Conservation (phyloP, 495 filamentous ascomycete genomes). For the Penicillium samsonianum region DNA sequence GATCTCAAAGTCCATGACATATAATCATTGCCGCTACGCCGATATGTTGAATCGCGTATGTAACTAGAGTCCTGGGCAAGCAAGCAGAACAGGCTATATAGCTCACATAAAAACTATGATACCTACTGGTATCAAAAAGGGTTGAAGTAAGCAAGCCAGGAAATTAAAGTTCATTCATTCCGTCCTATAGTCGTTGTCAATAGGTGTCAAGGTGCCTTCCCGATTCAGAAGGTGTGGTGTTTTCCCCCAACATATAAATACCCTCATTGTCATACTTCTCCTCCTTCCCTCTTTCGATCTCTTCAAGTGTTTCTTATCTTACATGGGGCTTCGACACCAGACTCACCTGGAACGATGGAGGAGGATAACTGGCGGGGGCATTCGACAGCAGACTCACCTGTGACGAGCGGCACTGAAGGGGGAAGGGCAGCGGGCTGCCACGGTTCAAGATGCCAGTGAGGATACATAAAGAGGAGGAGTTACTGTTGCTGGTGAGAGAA, state of each 20-base stretch:
- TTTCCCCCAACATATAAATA: background rate
- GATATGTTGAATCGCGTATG: no score
- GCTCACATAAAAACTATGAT: no score
- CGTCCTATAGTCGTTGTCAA: background rate
- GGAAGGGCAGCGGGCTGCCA: background rate
- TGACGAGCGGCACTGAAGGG: background rate
- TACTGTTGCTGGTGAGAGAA: conserved; percentile 1
- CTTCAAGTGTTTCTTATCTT: background rate
- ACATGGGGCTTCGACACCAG: background rate
- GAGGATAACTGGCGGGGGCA: background rate
- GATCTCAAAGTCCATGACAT: no score
- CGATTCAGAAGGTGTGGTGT: background rate
- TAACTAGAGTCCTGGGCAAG: no score
- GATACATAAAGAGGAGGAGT: conserved; percentile 2
- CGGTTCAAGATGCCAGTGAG: background rate
- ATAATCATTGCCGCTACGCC: no score
- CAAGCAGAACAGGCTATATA: no score
- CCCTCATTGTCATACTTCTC: background rate
- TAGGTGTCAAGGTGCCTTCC: background rate
- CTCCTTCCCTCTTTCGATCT: background rate
- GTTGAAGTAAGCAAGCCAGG: no score
- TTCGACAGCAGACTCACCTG: background rate
- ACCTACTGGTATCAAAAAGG: no score
- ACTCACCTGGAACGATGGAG: conserved; percentile 5
- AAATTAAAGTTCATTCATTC: no score